Base-by-base conservation (phyloP, 2,329 filamentous ascomycete genomes). In the Coleophoma cylindrospora region DNA sequence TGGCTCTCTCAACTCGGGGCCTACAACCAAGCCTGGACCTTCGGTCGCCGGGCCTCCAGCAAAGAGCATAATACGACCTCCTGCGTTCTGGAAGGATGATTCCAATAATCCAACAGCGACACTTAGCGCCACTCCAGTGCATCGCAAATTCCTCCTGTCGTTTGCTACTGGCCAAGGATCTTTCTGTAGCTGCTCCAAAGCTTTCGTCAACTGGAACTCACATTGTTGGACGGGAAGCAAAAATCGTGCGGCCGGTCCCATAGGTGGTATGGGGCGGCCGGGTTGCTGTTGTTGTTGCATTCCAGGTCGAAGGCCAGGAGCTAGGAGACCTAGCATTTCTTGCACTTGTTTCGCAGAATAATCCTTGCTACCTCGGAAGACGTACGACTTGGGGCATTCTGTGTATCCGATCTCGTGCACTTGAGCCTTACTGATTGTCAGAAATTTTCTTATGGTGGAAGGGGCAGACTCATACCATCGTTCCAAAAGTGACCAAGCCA, bases 261-360 rank as follows among this genome's bases (percentile, higher is more conserved):
- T 84, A 11, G 87, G 81, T 59, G 87, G 79, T 58, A 83, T 80
- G 38, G 86, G 83, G 45, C 89, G 83, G 55, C 89, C 89, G 43
- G 88, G 85, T 57, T 86, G 84, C 19, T 19, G 19, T 57, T 84
- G 84, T 70, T 87, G 82, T 65, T 79, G 73, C 38, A 68, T 70
- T 49, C 83, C 83, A 21, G 91, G 90, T 57, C 94, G 84, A 56
- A 90, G 69, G 34, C 83, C 83, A 21, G 87, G 76, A 17, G 86
- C 80, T 44, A 85, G 77, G 49, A 96, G 77, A 27, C 91, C 94
- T 46, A 99, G 84, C 94, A 99, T 99, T 66, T 99, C 94, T 70
- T 97, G 92, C n/a, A 99, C 91, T 68, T 97, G 91, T 74, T 97
- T 97, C 48, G 91, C 89, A n/a, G 85, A 80, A 69, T 99, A 99